phyloP scores from a whole-genome alignment of 2,329 filamentous ascomycete genomes.

The Fusarium sp. region DNA sequence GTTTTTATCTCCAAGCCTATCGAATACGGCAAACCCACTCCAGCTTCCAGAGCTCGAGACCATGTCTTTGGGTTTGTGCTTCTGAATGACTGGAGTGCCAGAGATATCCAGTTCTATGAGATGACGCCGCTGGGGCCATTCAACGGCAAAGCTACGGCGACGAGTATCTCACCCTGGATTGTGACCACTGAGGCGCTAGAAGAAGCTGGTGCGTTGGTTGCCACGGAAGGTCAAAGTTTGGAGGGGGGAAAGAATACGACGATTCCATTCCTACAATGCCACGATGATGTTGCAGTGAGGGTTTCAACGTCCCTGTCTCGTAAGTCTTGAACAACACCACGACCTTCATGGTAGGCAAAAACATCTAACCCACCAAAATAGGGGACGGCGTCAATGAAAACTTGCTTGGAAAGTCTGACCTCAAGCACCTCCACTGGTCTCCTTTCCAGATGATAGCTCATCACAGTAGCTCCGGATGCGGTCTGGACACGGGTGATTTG shows the following conservation, averaged over 20 bases:
- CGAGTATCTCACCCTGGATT: neutral
- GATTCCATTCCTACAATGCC: neutral
- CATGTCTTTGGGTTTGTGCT: neutral
- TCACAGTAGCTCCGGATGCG: neutral
- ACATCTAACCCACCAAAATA: neutral
- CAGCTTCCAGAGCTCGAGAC: neutral
- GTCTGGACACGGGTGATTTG: neutral
- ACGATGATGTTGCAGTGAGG: neutral
- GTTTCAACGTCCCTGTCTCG: neutral
- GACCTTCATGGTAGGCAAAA: fast-evolving
- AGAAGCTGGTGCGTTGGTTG: neutral
- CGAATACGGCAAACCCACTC: neutral
- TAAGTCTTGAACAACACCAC: neutral
- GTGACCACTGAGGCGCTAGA: neutral
- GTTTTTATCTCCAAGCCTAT: neutral
- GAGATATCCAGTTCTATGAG: neutral
- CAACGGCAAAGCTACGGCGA: neutral
- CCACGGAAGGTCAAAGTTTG: neutral
- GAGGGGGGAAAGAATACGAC: neutral
- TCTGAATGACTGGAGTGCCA: neutral
- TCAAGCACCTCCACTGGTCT: neutral
- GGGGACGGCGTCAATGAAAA: neutral
- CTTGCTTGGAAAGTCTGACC: neutral
- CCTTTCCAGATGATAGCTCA: neutral
- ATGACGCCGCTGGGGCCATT: neutral